phyloP scores from a whole-genome alignment of 2,329 filamentous ascomycete species.

The Monosporascus sp. region DNA sequence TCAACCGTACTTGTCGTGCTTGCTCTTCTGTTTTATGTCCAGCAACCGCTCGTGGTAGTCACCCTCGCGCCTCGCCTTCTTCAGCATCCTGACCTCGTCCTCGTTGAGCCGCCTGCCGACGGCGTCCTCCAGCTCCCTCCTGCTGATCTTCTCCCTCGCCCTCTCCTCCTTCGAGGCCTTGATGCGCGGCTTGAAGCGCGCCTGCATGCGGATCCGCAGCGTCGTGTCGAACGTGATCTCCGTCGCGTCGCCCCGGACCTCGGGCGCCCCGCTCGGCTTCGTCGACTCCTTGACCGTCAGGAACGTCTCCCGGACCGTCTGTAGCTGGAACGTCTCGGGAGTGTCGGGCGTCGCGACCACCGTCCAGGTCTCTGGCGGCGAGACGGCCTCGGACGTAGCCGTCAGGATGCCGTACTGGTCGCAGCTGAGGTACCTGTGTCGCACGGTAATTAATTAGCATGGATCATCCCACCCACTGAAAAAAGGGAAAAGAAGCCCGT shows the following conservation, averaged over 20 bases:
- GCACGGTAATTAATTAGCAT: background rate
- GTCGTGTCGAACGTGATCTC: slow-evolving; percentile 64
- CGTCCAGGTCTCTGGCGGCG: slow-evolving; percentile 75
- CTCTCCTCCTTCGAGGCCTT: slow-evolving; percentile 79
- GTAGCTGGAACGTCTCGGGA: slow-evolving; percentile 67
- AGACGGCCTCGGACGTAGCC: slow-evolving; percentile 75
- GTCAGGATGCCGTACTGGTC: slow-evolving; percentile 76
- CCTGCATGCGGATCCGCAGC: slow-evolving; percentile 86
- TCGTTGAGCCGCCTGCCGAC: slow-evolving; percentile 74
- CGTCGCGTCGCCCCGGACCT: slow-evolving; percentile 73
- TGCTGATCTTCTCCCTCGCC: slow-evolving; percentile 77
- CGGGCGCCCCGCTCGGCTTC: slow-evolving; percentile 46
- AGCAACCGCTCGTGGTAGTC: slow-evolving; percentile 85
- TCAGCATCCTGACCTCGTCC: slow-evolving; percentile 78
- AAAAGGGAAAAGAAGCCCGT: background rate
- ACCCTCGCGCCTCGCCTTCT: slow-evolving; percentile 77
- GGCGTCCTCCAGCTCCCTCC: slow-evolving; percentile 76
- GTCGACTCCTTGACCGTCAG: slow-evolving; percentile 55
- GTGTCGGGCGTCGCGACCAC: slow-evolving; percentile 60
- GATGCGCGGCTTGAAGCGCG: slow-evolving; percentile 81
- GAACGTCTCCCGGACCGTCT: slow-evolving; percentile 68
- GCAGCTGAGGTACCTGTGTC: slow-evolving; percentile 70
- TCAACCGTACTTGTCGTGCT: slow-evolving; percentile 78
- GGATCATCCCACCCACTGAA: background rate
- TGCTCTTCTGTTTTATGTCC: slow-evolving; percentile 83